Percentiles rank a stretch among this genome's conserved stretches.
These are phyloP conservation scores for Colletotrichum sp. DNA, from an alignment of 2,329 filamentous ascomycete species.

Conservation along the genomic window DNA sequence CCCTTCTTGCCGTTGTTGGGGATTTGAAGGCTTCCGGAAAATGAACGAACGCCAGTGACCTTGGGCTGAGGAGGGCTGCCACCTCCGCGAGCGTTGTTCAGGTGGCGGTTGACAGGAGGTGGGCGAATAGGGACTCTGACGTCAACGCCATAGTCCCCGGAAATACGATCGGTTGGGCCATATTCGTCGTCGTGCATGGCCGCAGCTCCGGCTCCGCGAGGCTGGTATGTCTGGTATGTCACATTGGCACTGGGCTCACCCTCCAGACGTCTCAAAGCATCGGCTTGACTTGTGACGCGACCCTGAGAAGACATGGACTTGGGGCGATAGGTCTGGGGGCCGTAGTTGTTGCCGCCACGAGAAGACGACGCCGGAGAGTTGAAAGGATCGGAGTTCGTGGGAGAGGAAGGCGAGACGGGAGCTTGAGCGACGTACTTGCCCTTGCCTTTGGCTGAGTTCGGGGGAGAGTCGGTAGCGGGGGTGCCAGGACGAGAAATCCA, in stretches of 20 bases:
- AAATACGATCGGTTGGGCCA: neutral
- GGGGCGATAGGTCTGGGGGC: conserved; percentile 14
- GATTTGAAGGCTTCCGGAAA: neutral
- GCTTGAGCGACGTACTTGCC: conserved; percentile 15
- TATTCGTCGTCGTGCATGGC: neutral
- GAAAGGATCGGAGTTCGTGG: conserved; percentile 2
- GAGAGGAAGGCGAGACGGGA: conserved; percentile 9
- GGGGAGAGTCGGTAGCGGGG: conserved; percentile 28
- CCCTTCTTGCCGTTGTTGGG: neutral
- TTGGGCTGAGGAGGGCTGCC: neutral
- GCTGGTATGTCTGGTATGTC: conserved; percentile 1
- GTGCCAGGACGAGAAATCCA: conserved; percentile 68
- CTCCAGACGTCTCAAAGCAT: conserved; percentile 14
- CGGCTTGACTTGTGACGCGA: neutral
- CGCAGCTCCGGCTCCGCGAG: neutral
- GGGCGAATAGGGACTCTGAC: conserved; percentile 1
- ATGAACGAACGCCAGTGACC: neutral
- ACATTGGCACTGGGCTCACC: neutral
- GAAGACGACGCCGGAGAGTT: conserved; percentile 8
- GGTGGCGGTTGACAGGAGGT: conserved; percentile 9
- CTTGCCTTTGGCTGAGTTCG: conserved; percentile 14
- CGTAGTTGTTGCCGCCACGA: neutral
- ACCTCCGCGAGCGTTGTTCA: conserved; percentile 3
- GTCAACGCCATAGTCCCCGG: neutral
- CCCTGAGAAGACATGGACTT: conserved; percentile 5